phyloP scores from a whole-genome alignment of 2,329 filamentous ascomycete species.

The Claviceps sp. region DNA sequence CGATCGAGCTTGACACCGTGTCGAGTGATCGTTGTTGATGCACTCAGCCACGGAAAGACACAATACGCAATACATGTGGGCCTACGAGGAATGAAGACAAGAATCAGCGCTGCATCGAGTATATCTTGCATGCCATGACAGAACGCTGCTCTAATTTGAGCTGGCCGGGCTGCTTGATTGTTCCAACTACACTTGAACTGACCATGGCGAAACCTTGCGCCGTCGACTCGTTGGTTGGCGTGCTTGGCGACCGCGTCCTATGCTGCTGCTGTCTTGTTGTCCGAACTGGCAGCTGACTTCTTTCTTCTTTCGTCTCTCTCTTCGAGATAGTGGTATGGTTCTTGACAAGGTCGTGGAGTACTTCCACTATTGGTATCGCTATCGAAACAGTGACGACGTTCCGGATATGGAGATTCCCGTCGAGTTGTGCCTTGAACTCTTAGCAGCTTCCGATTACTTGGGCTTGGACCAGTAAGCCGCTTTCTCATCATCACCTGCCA shows the following conservation, averaged over 20 bases:
- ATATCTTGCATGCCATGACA: slow-evolving; percentile 22
- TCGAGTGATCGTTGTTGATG: neutral
- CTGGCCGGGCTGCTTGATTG: slow-evolving; percentile 33
- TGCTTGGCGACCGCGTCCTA: neutral
- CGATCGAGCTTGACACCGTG: neutral
- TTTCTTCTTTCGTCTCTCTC: slow-evolving; percentile 2
- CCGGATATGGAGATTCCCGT: slow-evolving; percentile 71
- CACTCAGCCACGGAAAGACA: neutral
- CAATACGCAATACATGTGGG: neutral
- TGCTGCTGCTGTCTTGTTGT: neutral
- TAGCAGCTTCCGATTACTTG: slow-evolving; percentile 67
- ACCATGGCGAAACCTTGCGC: slow-evolving; percentile 15
- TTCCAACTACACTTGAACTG: slow-evolving; percentile 53
- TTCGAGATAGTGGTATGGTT: slow-evolving; percentile 48
- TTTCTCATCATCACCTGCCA: slow-evolving; percentile 1
- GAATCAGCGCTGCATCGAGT: slow-evolving; percentile 25
- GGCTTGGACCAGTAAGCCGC: slow-evolving; percentile 44
- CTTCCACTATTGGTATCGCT: slow-evolving; percentile 69
- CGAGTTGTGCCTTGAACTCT: slow-evolving; percentile 62
- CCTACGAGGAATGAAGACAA: slow-evolving; percentile 20
- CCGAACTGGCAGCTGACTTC: slow-evolving; percentile 5
- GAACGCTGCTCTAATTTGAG: slow-evolving; percentile 19
- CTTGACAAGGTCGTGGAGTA: slow-evolving; percentile 75
- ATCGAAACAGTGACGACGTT: slow-evolving; percentile 56
- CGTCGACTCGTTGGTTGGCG: slow-evolving; percentile 3